Evolutionary conservation across 768 basidiomycete species (phyloP).

Genomic region (Hortiboletus flavorubellus): DNA sequence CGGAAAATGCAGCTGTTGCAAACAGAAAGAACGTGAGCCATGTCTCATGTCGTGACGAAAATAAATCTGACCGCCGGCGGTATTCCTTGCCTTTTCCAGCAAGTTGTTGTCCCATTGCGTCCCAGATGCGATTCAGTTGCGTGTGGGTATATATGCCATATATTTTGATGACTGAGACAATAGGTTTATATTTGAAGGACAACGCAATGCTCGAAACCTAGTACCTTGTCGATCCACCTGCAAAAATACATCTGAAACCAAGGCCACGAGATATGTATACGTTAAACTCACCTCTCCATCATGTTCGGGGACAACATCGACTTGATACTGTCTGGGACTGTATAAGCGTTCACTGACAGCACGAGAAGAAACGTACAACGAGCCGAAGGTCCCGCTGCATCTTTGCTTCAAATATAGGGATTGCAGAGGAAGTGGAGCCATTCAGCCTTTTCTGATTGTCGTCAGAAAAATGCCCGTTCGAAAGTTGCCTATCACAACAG

Average conservation of each 20-base stretch:
- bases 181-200: neutral
- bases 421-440: constrained; percentile 35
- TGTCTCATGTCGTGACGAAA: neutral
- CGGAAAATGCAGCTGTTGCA: constrained; percentile 45
- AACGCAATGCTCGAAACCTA: neutral
- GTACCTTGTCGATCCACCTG: constrained; percentile 42
- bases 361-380: constrained; percentile 36
- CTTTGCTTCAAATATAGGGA: constrained; percentile 69
- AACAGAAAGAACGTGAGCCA: neutral
- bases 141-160: constrained; percentile 51
- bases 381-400: constrained; percentile 52
- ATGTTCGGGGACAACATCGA: constrained; percentile 44
- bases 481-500: constrained; percentile 50
- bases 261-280: neutral
- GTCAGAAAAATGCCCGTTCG: constrained; percentile 63
- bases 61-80: constrained; percentile 38
- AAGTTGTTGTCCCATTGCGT: constrained; percentile 41
- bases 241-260: constrained; percentile 5
- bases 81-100: constrained; percentile 50
- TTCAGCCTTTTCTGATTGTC: constrained; percentile 65
- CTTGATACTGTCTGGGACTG: constrained; percentile 39
- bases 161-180: constrained; percentile 40
- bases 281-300: constrained; percentile 26
- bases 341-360: neutral
- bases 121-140: constrained; percentile 48